Percentiles rank a stretch among this genome's conserved stretches.
phyloP scores from a whole-genome alignment of 1,139 yeast genomes.

The Blastobotrys capitulatus region DNA sequence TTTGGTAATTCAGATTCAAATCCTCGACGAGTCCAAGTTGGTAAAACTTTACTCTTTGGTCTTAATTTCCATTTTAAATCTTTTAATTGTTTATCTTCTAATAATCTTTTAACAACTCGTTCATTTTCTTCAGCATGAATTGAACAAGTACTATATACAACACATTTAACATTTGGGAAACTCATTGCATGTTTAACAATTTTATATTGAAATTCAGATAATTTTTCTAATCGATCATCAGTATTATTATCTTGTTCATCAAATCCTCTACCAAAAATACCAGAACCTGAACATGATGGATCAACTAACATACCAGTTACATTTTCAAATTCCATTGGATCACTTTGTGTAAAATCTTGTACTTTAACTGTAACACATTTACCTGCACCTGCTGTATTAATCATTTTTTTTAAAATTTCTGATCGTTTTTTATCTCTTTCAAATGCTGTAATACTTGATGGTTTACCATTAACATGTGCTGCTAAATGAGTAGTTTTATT shows the following conservation, averaged over 20 bases:
- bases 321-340: slow-evolving; percentile 54
- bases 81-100: slow-evolving; percentile 54
- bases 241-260: slow-evolving; percentile 41
- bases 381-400: slow-evolving; percentile 67
- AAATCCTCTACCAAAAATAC: slow-evolving; percentile 84
- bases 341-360: slow-evolving; percentile 73
- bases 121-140: slow-evolving; percentile 92
- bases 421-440: slow-evolving; percentile 78
- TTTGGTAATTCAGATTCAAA: slow-evolving; percentile 56
- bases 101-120: slow-evolving; percentile 72
- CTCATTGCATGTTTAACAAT: slow-evolving; percentile 83
- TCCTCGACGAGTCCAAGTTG: slow-evolving; percentile 85
- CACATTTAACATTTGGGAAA: slow-evolving; percentile 68
- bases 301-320: slow-evolving; percentile 85
- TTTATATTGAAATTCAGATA: slow-evolving; percentile 79
- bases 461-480: slow-evolving; percentile 41
- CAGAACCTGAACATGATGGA: slow-evolving; percentile 97
- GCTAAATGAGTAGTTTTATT: slow-evolving; percentile 94
- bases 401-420: slow-evolving; percentile 69
- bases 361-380: slow-evolving; percentile 63
- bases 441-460: slow-evolving; percentile 62
- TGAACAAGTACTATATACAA: slow-evolving; percentile 96
- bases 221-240: slow-evolving; percentile 56
- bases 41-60: slow-evolving; percentile 56
- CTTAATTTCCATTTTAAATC: slow-evolving; percentile 73